Evolutionary conservation across 73 alveolate genomes (phyloP), one percentile per base, ranked within the genome.

Genomic region (Durusdinium trenchii): DNA sequence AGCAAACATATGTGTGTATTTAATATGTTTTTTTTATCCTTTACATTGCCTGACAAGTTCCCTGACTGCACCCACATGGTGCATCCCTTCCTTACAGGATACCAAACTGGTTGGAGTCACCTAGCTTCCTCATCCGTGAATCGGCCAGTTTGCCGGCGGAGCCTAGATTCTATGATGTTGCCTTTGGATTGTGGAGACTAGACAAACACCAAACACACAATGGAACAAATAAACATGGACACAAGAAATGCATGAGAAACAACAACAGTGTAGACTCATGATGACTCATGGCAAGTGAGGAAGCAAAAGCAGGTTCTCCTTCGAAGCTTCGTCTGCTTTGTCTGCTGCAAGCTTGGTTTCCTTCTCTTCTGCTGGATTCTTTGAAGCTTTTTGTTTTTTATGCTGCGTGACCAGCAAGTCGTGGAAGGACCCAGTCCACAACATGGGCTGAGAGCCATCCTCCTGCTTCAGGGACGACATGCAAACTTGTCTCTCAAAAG

Each of bases 371-470:
- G 85, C 38, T n/a, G n/a, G 45, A 6, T 64, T 9, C 42, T 9
- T 23, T 28, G 79, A 6, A 28, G 79, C 79, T 64, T 9, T 36
- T 26, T 6, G 6, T 10, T 4, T 36, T 73, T 32, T 51, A 10
- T 12, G 54, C 54, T 73, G 9, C 10, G 7, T 23, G 3, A 5
- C 42, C 69, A 61, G 76, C 42, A 89, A 46, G 40, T 62, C 96
- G 20, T 30, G 36, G 43, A 89, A 89, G 45, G 96, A 62, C 48
- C 86, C 96, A 9, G 85, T 64, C 96, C 96, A 89, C 4, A 35
- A n/a, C 48, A 46, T 43, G 64, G 96, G 96, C 42, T 89, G 96
- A 47, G 76, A 51, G 75, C 94, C 94, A 36, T 84, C 94, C 75
- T 84, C 94, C 75, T 84, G 84, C 35, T 23, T 38, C 40, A 23